Percentiles rank a stretch among this genome's conserved stretches.
Conservation (phyloP, 331 rosid species). For the Rosa hybrid region DNA sequence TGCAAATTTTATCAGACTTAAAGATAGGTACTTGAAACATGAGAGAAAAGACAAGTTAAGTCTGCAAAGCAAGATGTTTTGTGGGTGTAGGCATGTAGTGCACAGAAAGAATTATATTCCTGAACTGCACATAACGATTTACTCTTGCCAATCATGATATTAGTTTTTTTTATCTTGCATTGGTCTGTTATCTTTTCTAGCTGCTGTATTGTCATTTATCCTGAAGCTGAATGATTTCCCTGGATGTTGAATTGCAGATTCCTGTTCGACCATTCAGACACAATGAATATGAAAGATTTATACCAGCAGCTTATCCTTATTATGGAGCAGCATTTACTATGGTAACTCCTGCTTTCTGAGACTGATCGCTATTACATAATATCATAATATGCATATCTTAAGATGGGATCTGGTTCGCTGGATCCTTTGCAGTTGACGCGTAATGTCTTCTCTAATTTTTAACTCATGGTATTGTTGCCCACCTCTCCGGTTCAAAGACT, state of each 20-base stretch:
- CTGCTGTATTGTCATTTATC: not conserved
- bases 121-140: not conserved
- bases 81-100: not conserved
- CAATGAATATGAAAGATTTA: slow-evolving; percentile 93
- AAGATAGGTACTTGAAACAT: slow-evolving; percentile 7
- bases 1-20: not conserved
- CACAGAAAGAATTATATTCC: not conserved
- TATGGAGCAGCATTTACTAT: slow-evolving; percentile 93
- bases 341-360: slow-evolving; percentile 43
- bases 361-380: not conserved
- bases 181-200: not conserved
- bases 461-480: not conserved
- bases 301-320: slow-evolving; percentile 94
- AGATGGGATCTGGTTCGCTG: not conserved
- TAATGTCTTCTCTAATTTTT: not conserved
- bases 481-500: not conserved
- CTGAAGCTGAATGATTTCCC: not conserved
- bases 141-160: not conserved
- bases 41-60: not conserved
- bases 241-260: slow-evolving; percentile 58
- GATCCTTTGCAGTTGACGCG: not conserved
- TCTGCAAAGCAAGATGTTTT: not conserved
- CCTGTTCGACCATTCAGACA: slow-evolving; percentile 97
- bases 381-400: not conserved
- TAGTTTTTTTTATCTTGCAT: not conserved